Evolutionary conservation across 2,329 filamentous ascomycete species (phyloP).

Genomic region (Stachybotrys elegans): DNA sequence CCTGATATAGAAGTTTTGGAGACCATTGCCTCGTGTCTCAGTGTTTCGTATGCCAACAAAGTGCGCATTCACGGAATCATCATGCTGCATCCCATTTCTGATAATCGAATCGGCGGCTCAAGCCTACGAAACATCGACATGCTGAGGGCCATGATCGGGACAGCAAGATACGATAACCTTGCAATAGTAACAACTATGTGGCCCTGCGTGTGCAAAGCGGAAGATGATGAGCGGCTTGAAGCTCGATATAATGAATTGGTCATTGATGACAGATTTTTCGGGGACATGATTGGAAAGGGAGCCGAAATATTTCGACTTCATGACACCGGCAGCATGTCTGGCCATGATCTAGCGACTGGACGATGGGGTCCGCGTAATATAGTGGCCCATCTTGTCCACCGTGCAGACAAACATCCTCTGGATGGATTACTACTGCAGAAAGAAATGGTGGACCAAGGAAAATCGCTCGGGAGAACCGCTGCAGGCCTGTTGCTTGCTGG

Average conservation of each 20-base stretch:
- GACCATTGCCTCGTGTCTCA: not conserved
- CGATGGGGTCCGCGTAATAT: not conserved
- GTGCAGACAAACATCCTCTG: not conserved
- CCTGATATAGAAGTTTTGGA: slow-evolving; percentile 2
- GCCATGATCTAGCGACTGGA: not conserved
- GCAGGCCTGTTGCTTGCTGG: not conserved
- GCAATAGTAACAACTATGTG: not conserved
- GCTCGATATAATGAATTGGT: not conserved
- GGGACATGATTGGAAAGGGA: not conserved
- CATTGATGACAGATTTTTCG: not conserved
- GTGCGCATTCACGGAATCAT: slow-evolving; percentile 3
- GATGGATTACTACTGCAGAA: not conserved
- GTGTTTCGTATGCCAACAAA: not conserved
- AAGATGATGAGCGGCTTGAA: not conserved
- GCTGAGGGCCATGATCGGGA: not conserved
- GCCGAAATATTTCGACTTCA: not conserved
- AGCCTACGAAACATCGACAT: not conserved
- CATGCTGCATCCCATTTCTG: not conserved
- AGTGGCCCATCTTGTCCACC: not conserved
- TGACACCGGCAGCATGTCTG: not conserved
- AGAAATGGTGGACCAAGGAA: not conserved
- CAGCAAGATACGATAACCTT: not conserved
- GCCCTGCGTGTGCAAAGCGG: not conserved
- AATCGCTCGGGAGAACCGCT: not conserved
- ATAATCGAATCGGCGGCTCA: not conserved